phyloP scores from a whole-genome alignment of 2,329 filamentous ascomycete species.

The Cladosporium sp. region DNA sequence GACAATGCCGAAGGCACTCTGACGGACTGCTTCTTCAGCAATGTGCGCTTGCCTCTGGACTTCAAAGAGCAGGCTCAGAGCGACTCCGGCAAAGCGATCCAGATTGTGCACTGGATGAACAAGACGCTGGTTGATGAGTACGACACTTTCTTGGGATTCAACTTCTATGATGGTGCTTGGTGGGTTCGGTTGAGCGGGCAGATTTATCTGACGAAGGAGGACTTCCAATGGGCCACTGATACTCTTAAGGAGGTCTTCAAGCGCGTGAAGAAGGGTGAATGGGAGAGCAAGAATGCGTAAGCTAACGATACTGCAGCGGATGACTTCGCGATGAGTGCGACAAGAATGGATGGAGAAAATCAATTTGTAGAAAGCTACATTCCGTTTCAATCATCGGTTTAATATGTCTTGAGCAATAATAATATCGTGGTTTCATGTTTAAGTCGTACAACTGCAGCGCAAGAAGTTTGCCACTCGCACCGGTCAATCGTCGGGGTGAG shows the following conservation, averaged over 20 bases:
- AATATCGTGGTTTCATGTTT: neutral
- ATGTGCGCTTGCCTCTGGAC: slow-evolving; percentile 69
- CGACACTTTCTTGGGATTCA: slow-evolving; percentile 70
- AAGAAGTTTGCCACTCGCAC: slow-evolving; percentile 8
- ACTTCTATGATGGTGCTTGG: slow-evolving; percentile 60
- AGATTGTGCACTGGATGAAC: slow-evolving; percentile 45
- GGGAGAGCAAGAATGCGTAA: slow-evolving; percentile 21
- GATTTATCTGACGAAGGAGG: slow-evolving; percentile 75
- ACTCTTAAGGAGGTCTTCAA: slow-evolving; percentile 60
- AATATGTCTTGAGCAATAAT: neutral
- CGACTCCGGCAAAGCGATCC: slow-evolving; percentile 35
- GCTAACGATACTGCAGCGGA: neutral
- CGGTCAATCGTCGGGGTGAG: slow-evolving; percentile 14
- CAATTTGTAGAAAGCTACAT: neutral
- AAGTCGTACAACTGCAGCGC: neutral
- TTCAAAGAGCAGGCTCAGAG: slow-evolving; percentile 37
- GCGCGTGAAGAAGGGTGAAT: slow-evolving; percentile 50
- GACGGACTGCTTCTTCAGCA: slow-evolving; percentile 68
- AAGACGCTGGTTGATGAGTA: slow-evolving; percentile 53
- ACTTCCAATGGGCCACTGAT: slow-evolving; percentile 71
- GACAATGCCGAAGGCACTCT: slow-evolving; percentile 65
- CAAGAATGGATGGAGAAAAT: neutral
- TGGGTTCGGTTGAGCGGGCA: slow-evolving; percentile 79
- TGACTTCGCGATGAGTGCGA: neutral
- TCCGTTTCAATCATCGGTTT: neutral